Evolutionary conservation across 768 basidiomycete genomes (phyloP).

Genomic region (Lactarius indigo): DNA sequence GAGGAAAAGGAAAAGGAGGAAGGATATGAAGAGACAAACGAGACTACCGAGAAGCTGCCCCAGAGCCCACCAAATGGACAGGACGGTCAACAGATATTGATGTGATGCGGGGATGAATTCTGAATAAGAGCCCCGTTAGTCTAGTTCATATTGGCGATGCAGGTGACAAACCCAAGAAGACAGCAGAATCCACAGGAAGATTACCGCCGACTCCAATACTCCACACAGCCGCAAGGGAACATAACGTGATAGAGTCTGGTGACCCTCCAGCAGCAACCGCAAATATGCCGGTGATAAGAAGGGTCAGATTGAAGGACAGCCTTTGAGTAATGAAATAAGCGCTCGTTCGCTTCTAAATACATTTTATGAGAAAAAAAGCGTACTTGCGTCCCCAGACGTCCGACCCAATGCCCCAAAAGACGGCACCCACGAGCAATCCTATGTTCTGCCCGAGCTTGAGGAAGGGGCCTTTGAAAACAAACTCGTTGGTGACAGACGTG

Average conservation of each 20-base stretch:
- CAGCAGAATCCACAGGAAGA: constrained; percentile 69
- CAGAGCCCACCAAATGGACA: constrained; percentile 79
- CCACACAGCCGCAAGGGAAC: constrained; percentile 52
- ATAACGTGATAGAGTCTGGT: constrained; percentile 48
- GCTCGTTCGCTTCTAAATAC: neutral
- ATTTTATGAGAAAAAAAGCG: constrained; percentile 1
- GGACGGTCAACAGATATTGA: constrained; percentile 70
- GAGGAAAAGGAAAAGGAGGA: neutral
- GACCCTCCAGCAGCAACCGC: constrained; percentile 61
- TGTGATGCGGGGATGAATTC: constrained; percentile 70
- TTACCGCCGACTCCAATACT: constrained; percentile 73
- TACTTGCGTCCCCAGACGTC: constrained; percentile 72
- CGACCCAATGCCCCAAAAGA: constrained; percentile 63
- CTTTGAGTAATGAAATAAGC: constrained; percentile 30
- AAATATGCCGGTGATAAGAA: constrained; percentile 65
- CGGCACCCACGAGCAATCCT: constrained; percentile 65
- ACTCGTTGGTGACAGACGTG: constrained; percentile 61
- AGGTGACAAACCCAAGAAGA: constrained; percentile 57
- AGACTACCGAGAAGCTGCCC: constrained; percentile 63
- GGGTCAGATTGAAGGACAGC: constrained; percentile 66
- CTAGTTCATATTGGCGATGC: too few species aligned
- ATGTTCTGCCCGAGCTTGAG: constrained; percentile 69
- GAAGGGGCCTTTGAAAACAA: constrained; percentile 55
- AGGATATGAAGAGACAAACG: constrained; percentile 27
- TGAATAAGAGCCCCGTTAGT: constrained; percentile 25